Evolutionary conservation across 805 yeast genomes (phyloP).

Genomic region (Monosporozyma aerobia): DNA sequence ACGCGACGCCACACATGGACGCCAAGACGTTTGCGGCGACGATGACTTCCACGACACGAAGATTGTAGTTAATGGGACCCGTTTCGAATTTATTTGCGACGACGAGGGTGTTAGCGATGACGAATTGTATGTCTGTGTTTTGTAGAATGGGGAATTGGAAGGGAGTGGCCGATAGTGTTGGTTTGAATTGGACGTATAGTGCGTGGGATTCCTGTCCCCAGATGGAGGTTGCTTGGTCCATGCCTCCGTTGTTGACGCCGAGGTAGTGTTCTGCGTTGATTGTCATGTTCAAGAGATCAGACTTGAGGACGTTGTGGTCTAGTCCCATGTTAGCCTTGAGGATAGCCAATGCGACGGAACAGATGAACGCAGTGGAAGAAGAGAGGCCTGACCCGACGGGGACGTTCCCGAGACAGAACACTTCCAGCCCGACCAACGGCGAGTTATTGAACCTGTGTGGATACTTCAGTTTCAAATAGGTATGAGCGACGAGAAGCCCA

Average conservation of each 20-base stretch:
- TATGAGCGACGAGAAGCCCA: constrained; percentile 51
- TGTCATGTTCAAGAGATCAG: constrained; percentile 49
- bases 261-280: constrained; percentile 61
- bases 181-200: constrained; percentile 50
- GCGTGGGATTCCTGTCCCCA: constrained; percentile 54
- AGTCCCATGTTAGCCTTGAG: constrained; percentile 42
- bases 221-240: constrained; percentile 69
- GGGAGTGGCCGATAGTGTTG: constrained; percentile 46
- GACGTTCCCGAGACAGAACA: constrained; percentile 52
- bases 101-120: constrained; percentile 54
- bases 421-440: constrained; percentile 39
- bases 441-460: constrained; percentile 21
- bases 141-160: constrained; percentile 42
- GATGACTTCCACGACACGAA: constrained; percentile 64
- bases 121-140: constrained; percentile 41
- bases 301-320: constrained; percentile 33
- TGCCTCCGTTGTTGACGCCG: constrained; percentile 72
- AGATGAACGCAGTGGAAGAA: constrained; percentile 65
- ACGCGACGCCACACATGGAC: constrained; percentile 33
- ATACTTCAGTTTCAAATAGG: constrained; percentile 32
- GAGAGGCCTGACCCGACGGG: constrained; percentile 69
- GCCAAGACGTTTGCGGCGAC: constrained; percentile 55
- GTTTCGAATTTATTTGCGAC: constrained; percentile 61
- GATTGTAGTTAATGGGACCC: constrained; percentile 58
- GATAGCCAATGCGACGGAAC: constrained; percentile 51